These are phyloP conservation scores for Nicotiana tabacum DNA, from an alignment of 257 asterid species.

Conservation along the genomic window DNA sequence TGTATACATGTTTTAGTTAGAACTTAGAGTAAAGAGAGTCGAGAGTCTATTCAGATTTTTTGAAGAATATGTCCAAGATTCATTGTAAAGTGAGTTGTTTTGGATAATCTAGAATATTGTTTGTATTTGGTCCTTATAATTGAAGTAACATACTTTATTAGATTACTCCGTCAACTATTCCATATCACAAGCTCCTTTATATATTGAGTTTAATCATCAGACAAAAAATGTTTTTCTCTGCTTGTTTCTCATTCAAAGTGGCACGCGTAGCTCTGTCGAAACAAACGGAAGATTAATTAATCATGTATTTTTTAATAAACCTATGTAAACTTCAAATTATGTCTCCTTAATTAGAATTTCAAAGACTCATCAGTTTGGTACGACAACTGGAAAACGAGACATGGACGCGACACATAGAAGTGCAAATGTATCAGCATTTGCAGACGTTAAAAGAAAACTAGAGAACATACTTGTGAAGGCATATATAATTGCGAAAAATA, in stretches of 20 bases:
- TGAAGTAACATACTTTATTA: background rate
- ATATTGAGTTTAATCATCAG: background rate
- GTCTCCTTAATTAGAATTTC: background rate
- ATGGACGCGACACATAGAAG: background rate
- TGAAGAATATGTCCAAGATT: background rate
- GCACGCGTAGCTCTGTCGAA: background rate
- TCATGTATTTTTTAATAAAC: background rate
- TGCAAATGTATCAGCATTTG: background rate
- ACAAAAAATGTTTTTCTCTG: background rate
- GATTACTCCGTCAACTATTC: background rate
- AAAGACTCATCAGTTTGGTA: background rate
- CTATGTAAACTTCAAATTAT: background rate
- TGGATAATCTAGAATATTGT: background rate
- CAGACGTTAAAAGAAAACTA: background rate
- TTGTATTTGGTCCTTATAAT: background rate
- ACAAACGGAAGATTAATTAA: background rate
- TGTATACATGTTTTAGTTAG: too few relatives aligned
- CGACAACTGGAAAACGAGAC: background rate
- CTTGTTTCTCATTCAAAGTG: background rate
- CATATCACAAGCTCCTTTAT: background rate
- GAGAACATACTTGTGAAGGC: background rate
- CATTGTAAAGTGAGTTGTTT: background rate
- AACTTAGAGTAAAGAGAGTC: background rate
- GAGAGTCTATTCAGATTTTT: background rate
- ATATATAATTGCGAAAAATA: background rate